Evolutionary conservation across 1,284 basidiomycete species (phyloP).

Genomic region (Sporisorium graminicola): DNA sequence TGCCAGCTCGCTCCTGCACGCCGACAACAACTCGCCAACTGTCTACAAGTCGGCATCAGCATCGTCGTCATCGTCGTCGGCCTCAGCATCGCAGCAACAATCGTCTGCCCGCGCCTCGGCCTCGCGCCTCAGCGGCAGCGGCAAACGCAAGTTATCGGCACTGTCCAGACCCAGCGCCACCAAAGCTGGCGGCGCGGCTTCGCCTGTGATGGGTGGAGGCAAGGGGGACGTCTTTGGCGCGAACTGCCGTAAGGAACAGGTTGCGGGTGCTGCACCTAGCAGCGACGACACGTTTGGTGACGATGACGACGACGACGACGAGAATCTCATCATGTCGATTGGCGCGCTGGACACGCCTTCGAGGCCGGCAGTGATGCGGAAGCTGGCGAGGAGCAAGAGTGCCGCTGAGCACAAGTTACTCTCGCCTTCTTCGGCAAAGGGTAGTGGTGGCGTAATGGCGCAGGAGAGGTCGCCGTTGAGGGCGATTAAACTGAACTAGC

Average conservation of each 20-base stretch:
- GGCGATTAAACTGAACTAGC: constrained; percentile 9
- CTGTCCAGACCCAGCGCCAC: background rate
- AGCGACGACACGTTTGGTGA: constrained; percentile 36
- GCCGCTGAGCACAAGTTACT: background rate
- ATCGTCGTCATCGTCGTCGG: background rate
- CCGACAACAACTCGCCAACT: constrained; percentile 20
- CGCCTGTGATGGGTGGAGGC: constrained; percentile 4
- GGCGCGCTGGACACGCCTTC: constrained; percentile 48
- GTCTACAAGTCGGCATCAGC: constrained; percentile 28
- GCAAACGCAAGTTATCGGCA: constrained; percentile 14
- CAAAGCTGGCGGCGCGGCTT: constrained; percentile 13
- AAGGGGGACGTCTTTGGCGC: constrained; percentile 36
- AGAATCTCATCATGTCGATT: constrained; percentile 12
- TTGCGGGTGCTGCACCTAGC: constrained; percentile 3
- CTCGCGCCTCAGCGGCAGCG: background rate
- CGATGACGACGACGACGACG: constrained; percentile 44
- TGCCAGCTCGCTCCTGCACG: background rate
- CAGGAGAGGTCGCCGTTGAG: constrained; percentile 21
- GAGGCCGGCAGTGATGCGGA: constrained; percentile 20
- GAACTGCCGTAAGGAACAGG: constrained; percentile 5
- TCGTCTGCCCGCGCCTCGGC: background rate
- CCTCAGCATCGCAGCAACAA: background rate
- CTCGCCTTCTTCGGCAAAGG: too few species aligned
- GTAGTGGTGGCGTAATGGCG: background rate
- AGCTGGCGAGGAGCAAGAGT: constrained; percentile 18